Base-by-base conservation (phyloP, 257 asterid species). In the Solanum habrochaites region DNA sequence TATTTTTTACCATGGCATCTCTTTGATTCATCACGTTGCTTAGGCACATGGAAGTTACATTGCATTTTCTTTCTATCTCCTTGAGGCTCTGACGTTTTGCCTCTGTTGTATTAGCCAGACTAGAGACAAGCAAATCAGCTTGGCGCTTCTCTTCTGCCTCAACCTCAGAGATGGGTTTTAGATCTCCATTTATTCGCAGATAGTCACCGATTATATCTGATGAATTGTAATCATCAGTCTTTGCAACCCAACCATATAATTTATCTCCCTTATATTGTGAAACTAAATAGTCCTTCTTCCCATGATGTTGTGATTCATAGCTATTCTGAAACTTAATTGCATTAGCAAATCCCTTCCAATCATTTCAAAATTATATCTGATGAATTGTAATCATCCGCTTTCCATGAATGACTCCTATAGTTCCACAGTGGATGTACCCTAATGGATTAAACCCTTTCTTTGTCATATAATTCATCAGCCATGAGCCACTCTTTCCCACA, bases 131-230 rank as follows among this genome's bases (percentile, higher is more conserved):
- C 89, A 86, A 58, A 14, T 88, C 88, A 58, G 73, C 85, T 84
- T 91, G 92, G 77, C 93, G 92, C 90, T 32, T 85, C 74, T 90
- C 95, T 31, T 89, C 92, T 14, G 86, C 87, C 85, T 93, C 92
- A 88, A 96, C 56, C 45, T 88, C 94, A 3, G 88, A 85, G 15
- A 94, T 52, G 25, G 93, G 90, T 93, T 92, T 96, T 87, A 96
- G 82, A 82, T 94, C 95, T 32, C 95, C 99, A 58, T 88, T 92
- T 91, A 89, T 95, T 85, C 25, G 88, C 47, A 96, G 92, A 88
- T 87, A 87, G 43, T 90, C 93, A 2, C 98, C 98, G 21, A 94
- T 52, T 2, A 86, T 67, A 31, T 90, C 91, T 29, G 83, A 45
- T 15, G 91, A 86, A 18, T 89, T 66, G 83, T 90, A 94, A 49